phyloP scores from a whole-genome alignment of 2,329 filamentous ascomycete genomes.

The Lecanicillium sp. region DNA sequence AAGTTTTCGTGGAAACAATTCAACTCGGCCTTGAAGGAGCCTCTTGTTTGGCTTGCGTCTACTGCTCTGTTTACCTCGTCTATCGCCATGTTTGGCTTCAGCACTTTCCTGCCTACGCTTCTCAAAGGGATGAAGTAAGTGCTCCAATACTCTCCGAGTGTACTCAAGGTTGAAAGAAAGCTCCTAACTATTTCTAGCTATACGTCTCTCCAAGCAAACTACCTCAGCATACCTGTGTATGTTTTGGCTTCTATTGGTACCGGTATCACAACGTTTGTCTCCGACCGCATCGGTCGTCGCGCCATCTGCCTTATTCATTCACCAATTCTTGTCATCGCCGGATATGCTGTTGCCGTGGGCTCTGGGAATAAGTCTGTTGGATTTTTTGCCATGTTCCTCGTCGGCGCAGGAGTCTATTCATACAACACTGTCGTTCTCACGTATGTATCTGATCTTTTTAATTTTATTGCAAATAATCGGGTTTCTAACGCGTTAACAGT shows the following conservation, averaged over 20 bases:
- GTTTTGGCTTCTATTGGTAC: conserved; percentile 19
- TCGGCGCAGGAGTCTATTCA: conserved; percentile 10
- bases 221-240: conserved; percentile 27
- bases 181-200: conserved; percentile 1
- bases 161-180: background rate
- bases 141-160: fast-evolving
- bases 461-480: conserved; percentile 15
- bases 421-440: conserved; percentile 12
- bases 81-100: conserved; percentile 25
- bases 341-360: conserved; percentile 23
- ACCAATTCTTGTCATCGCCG: conserved; percentile 20
- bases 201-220: conserved; percentile 20
- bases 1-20: conserved; percentile 16
- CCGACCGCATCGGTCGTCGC: conserved; percentile 22
- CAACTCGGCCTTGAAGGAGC: conserved; percentile 14
- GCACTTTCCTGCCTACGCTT: conserved; percentile 26
- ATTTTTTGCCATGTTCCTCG: conserved; percentile 25
- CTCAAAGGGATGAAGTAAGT: conserved; percentile 23
- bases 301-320: conserved; percentile 20
- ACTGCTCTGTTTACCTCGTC: conserved; percentile 20
- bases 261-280: conserved; percentile 16
- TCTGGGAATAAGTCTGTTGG: conserved; percentile 19
- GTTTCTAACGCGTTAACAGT: conserved; percentile 9
- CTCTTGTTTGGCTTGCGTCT: conserved; percentile 23
- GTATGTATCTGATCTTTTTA: conserved; percentile 17